A percentile compares a stretch with the other conserved stretches of the same genome.
Conservation (phyloP, 352 stramenopile genomes). For the Globisporangium okanoganense region DNA sequence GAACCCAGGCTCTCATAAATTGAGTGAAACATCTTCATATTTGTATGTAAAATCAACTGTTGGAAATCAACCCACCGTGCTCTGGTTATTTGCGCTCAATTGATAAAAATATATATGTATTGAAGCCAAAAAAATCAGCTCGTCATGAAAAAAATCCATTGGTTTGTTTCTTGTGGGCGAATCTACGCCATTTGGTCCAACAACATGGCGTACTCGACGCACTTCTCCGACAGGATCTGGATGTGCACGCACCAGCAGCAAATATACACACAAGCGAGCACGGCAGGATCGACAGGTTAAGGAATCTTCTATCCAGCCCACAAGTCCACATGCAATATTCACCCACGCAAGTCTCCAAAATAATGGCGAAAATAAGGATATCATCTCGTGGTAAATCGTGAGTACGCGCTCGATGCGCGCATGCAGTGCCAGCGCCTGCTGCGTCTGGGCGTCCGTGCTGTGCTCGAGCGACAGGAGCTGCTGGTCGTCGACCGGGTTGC, state of each 20-base stretch:
- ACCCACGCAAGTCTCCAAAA: not conserved
- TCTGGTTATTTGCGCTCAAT: not conserved
- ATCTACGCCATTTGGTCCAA: slow-evolving; percentile 37
- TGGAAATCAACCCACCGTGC: not conserved
- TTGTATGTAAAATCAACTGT: not conserved
- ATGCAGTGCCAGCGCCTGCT: slow-evolving; percentile 46
- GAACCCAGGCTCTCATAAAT: no score
- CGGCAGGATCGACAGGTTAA: slow-evolving; percentile 11
- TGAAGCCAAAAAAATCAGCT: not conserved
- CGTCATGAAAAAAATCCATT: not conserved
- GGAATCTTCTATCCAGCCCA: no score
- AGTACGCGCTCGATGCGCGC: slow-evolving; percentile 47
- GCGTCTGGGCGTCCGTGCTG: slow-evolving; percentile 25
- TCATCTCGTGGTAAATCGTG: slow-evolving; percentile 59
- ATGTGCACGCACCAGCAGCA: slow-evolving; percentile 21
- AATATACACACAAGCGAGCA: not conserved
- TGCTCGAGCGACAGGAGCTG: slow-evolving; percentile 33
- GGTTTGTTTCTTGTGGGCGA: not conserved
- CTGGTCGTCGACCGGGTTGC: slow-evolving; percentile 14
- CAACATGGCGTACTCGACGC: slow-evolving; percentile 54
- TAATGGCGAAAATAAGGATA: slow-evolving; percentile 22
- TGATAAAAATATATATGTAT: no score
- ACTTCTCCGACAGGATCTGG: slow-evolving; percentile 66
- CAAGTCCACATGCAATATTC: not conserved
- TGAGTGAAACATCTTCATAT: not conserved